These are phyloP conservation scores for Cyberlindnera petersonii DNA, from an alignment of 805 yeast genomes.

Conservation along the genomic window DNA sequence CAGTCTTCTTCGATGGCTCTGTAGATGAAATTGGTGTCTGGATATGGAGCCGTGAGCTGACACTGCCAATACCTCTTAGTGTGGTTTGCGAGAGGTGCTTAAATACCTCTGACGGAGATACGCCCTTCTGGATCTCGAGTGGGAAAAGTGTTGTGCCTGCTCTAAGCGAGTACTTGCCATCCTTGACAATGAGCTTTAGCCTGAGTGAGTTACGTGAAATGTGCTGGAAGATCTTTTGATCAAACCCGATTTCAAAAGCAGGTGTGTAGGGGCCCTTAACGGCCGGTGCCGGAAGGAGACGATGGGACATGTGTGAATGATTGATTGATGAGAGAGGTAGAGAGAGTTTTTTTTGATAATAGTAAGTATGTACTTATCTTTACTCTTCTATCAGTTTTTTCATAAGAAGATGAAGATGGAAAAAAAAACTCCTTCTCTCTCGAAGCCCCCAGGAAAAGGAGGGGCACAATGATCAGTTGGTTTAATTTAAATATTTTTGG, in stretches of 20 bases:
- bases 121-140: constrained; percentile 7
- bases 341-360: too few relatives aligned
- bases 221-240: constrained; percentile 7
- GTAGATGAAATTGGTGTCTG: constrained; percentile 14
- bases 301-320: constrained; percentile 1
- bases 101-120: constrained; percentile 18
- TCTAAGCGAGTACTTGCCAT: constrained; percentile 20
- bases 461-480: too few relatives aligned
- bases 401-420: too few relatives aligned
- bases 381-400: too few relatives aligned
- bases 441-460: too few relatives aligned
- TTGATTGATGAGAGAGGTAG: background rate
- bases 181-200: constrained; percentile 21
- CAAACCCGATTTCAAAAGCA: constrained; percentile 13
- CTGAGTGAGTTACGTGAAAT: constrained; percentile 15
- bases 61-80: constrained; percentile 21
- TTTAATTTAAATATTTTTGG: too few relatives aligned
- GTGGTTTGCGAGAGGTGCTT: constrained; percentile 23
- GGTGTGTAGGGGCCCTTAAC: constrained; percentile 3
- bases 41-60: constrained; percentile 12
- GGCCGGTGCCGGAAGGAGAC: constrained; percentile 8
- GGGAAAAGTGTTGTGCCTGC: constrained; percentile 7
- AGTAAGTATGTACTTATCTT: too few relatives aligned
- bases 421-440: too few relatives aligned
- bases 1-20: too few relatives aligned